These are phyloP conservation scores for Hondaea fermentalgiana DNA, from an alignment of 108 stramenopile species.

Conservation along the genomic window DNA sequence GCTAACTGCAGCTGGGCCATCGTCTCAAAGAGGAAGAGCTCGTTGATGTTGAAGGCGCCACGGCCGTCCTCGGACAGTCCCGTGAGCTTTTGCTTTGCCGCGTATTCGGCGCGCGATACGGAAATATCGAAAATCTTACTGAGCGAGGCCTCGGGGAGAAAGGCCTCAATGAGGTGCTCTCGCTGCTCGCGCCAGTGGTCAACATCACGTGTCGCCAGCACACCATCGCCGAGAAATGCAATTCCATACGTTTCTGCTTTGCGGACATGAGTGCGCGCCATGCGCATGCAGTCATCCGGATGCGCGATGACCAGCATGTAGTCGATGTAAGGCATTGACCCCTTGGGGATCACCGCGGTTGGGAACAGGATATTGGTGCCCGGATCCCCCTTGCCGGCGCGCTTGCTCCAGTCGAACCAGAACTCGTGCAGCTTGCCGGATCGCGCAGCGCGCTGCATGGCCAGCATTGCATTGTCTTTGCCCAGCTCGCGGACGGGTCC, in stretches of 20 bases:
- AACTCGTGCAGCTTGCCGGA: background rate
- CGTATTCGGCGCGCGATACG: background rate
- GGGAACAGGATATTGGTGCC: background rate
- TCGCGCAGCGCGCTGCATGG: background rate
- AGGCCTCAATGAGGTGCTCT: constrained; percentile 10
- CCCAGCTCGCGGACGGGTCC: constrained; percentile 5
- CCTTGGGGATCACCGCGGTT: background rate
- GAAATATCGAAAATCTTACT: background rate
- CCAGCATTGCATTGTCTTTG: background rate
- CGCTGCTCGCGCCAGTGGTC: background rate
- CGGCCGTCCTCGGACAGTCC: background rate
- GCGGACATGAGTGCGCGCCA: background rate
- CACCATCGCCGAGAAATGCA: constrained; percentile 1
- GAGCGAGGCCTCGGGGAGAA: background rate
- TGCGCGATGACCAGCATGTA: background rate
- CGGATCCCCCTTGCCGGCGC: background rate
- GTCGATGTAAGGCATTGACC: background rate
- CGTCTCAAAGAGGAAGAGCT: background rate
- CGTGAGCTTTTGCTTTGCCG: background rate
- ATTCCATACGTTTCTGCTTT: background rate
- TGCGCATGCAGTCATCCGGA: background rate
- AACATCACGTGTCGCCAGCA: background rate
- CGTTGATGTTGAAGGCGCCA: background rate
- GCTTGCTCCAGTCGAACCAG: background rate
- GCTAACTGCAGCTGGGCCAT: background rate